These are phyloP conservation scores for Athelia sp. DNA, from an alignment of 1,284 basidiomycete genomes.

Conservation along the genomic window DNA sequence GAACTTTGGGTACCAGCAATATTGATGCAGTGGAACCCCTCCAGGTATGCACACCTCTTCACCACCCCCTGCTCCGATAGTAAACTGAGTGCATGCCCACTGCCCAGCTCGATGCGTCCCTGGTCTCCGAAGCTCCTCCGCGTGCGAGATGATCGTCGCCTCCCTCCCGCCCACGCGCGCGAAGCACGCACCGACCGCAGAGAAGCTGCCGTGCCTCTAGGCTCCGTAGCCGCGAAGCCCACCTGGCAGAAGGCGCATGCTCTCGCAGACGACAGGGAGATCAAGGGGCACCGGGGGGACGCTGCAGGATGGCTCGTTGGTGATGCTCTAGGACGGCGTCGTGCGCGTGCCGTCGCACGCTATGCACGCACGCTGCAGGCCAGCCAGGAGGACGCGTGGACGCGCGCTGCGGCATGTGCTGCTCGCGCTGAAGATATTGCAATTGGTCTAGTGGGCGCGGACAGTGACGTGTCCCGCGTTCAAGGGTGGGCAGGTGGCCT, in stretches of 20 bases:
- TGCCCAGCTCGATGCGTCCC: conserved; percentile 82
- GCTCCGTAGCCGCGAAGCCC: conserved; percentile 51
- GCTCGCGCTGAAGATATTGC: conserved; percentile 79
- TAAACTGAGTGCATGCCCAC: too few relatives aligned
- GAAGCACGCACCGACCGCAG: conserved; percentile 38
- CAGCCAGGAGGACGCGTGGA: conserved; percentile 84
- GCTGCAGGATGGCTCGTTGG: conserved; percentile 80
- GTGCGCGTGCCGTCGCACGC: conserved; percentile 53
- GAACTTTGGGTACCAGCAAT: conserved; percentile 77
- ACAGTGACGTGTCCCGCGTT: too few relatives aligned
- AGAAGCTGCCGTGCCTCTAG: conserved; percentile 54
- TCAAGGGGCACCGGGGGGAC: conserved; percentile 39
- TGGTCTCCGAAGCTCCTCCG: conserved; percentile 81
- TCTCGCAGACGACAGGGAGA: conserved; percentile 27
- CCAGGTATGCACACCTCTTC: conserved; percentile 43
- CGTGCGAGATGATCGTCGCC: conserved; percentile 79
- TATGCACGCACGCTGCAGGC: conserved; percentile 65
- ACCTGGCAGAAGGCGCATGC: conserved; percentile 51
- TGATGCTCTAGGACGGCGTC: conserved; percentile 81
- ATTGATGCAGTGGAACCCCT: conserved; percentile 86
- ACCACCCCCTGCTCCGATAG: too few relatives aligned
- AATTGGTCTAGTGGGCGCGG: conserved; percentile 83
- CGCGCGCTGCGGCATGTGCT: conserved; percentile 89
- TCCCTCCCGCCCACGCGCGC: conserved; percentile 54
- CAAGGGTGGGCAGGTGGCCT: too few relatives aligned